phyloP scores from a whole-genome alignment of 2,329 filamentous ascomycete species.

The Colletotrichum sp. region DNA sequence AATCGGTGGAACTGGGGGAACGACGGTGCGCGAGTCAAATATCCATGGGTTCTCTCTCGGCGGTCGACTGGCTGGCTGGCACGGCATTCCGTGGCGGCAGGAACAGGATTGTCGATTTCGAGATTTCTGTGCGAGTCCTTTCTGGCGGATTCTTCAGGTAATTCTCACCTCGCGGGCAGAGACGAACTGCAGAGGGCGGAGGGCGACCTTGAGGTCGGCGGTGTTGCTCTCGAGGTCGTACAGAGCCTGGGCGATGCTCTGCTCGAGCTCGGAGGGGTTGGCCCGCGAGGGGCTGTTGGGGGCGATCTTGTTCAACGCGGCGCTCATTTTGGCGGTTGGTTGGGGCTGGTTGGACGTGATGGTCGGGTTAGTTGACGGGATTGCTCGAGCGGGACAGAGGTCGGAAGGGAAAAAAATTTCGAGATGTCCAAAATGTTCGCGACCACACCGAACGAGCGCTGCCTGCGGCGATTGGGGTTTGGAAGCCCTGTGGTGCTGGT shows the following conservation, averaged over 20 bases:
- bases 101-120: slow-evolving; percentile 11
- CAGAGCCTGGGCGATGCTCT: slow-evolving; percentile 93
- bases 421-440: neutral
- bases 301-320: slow-evolving; percentile 97
- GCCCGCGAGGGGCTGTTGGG: slow-evolving; percentile 94
- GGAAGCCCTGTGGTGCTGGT: slow-evolving; percentile 20
- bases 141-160: slow-evolving; percentile 35
- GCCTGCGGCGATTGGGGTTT: slow-evolving; percentile 24
- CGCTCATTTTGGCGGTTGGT: slow-evolving; percentile 60
- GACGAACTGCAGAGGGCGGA: slow-evolving; percentile 98
- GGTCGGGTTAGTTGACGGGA: slow-evolving; percentile 17
- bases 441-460: neutral
- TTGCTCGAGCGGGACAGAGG: slow-evolving; percentile 19
- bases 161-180: slow-evolving; percentile 98
- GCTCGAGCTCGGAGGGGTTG: slow-evolving; percentile 97
- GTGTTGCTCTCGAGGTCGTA: slow-evolving; percentile 99
- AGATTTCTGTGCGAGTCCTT: neutral
- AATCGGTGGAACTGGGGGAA: neutral
- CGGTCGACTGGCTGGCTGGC: neutral
- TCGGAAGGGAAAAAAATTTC: neutral
- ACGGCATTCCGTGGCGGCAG: slow-evolving; percentile 4
- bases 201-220: slow-evolving; percentile 92
- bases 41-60: neutral
- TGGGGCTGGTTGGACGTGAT: slow-evolving; percentile 17
- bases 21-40: neutral